Conservation (phyloP, 306 rosid species). For the Trifolium subterraneum region DNA sequence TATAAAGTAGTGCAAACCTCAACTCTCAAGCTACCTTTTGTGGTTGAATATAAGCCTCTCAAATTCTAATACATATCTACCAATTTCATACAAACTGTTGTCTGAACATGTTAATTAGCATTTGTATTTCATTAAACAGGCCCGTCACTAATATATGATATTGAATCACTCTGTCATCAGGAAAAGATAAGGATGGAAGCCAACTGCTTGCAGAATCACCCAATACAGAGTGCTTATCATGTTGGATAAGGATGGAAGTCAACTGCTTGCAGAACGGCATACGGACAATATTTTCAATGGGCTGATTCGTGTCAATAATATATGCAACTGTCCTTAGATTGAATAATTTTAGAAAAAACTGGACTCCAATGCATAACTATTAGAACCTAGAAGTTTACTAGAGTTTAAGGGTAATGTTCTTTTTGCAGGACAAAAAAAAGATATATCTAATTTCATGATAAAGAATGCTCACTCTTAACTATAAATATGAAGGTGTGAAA, state of each 20-base stretch:
- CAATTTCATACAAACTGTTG: not conserved
- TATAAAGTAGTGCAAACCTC: too few relatives aligned
- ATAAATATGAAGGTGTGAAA: too few relatives aligned
- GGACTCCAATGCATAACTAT: not conserved
- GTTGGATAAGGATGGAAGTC: conserved; percentile 80
- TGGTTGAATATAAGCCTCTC: too few relatives aligned
- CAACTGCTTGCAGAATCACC: conserved; percentile 65
- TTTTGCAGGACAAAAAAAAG: not conserved
- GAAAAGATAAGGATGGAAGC: conserved; percentile 75
- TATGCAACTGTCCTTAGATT: not conserved
- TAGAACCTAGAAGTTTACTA: not conserved
- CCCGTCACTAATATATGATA: conserved; percentile 11
- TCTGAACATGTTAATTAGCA: not conserved
- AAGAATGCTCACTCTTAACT: too few relatives aligned
- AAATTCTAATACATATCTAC: too few relatives aligned
- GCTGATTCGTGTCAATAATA: not conserved
- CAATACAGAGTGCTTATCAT: conserved; percentile 68
- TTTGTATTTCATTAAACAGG: conserved; percentile 8
- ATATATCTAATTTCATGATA: too few relatives aligned
- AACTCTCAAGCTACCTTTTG: too few relatives aligned
- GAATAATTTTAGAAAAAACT: not conserved
- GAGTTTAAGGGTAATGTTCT: not conserved
- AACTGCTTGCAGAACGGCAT: too few relatives aligned
- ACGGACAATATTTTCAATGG: not conserved
- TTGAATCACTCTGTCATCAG: conserved; percentile 26